Percentiles rank a stretch among this genome's conserved stretches.
These are phyloP conservation scores for Cadophora gregata DNA, from an alignment of 2,329 filamentous ascomycete genomes.

Conservation along the genomic window DNA sequence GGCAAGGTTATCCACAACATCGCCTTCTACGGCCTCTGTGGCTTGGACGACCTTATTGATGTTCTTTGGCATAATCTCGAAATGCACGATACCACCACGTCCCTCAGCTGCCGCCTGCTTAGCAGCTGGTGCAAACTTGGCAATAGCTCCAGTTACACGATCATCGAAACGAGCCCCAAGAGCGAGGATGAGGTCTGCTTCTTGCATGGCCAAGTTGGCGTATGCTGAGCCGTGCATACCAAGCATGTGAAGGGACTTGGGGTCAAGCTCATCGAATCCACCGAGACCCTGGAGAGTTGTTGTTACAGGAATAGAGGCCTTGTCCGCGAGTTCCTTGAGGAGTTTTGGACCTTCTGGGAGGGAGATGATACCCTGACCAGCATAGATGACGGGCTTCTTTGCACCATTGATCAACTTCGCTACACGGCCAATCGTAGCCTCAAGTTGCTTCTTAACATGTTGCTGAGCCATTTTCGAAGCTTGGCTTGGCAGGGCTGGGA, in stretches of 20 bases:
- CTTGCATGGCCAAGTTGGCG: conserved; percentile 97
- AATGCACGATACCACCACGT: conserved; percentile 94
- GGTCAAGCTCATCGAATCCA: conserved; percentile 88
- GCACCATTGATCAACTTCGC: conserved; percentile 84
- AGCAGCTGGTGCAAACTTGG: conserved; percentile 88
- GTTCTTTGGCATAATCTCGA: conserved; percentile 99
- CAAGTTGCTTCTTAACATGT: conserved; percentile 72
- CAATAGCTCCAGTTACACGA: conserved; percentile 82
- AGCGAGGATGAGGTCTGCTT: conserved; percentile 94
- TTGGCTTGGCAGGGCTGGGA: conserved; percentile 79
- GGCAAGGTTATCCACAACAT: conserved; percentile 80
- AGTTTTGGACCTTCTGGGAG: conserved; percentile 79
- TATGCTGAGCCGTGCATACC: conserved; percentile 98
- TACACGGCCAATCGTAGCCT: conserved; percentile 75
- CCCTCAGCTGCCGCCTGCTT: conserved; percentile 83
- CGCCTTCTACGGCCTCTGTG: conserved; percentile 92
- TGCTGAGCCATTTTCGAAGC: conserved; percentile 83
- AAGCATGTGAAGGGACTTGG: conserved; percentile 96
- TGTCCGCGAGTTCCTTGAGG: conserved; percentile 86
- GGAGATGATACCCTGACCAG: conserved; percentile 86
- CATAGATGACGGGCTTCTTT: conserved; percentile 95
- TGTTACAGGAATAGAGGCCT: conserved; percentile 90
- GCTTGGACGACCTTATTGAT: conserved; percentile 99
- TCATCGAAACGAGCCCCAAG: conserved; percentile 95
- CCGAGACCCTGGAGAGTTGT: conserved; percentile 95